Evolutionary conservation across 257 asterid species (phyloP).

Genomic region (Salvia hispanica): DNA sequence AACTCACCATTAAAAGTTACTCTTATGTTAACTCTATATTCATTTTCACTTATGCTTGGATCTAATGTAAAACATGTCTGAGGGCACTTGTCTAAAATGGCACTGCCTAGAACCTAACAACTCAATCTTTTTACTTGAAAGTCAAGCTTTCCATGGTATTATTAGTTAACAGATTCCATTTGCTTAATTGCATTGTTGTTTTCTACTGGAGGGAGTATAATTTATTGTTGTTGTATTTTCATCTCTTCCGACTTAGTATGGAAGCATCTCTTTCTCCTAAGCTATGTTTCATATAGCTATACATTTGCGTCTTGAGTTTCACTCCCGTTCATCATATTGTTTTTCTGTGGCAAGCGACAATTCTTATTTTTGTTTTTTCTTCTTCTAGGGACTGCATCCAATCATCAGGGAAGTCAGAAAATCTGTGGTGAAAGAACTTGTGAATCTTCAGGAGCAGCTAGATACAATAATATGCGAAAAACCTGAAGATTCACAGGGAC

Average conservation of each 20-base stretch:
- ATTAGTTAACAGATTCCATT: background rate
- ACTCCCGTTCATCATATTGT: no score
- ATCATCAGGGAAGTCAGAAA: conserved; percentile 61
- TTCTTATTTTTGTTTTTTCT: background rate
- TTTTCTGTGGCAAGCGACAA: background rate
- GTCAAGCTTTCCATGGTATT: background rate
- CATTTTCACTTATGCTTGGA: background rate
- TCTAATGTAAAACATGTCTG: background rate
- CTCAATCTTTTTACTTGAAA: background rate
- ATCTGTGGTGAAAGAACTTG: conserved; percentile 66
- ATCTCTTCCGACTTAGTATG: background rate
- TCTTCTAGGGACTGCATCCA: conserved; percentile 60
- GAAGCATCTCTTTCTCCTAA: conserved; percentile 9
- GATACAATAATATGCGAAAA: conserved; percentile 38
- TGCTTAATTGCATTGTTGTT: background rate
- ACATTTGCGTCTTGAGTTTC: no score
- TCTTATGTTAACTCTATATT: background rate
- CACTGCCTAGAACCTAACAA: background rate
- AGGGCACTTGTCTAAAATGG: background rate
- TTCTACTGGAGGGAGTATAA: background rate
- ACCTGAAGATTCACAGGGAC: conserved; percentile 25
- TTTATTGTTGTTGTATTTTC: background rate
- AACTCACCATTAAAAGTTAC: background rate
- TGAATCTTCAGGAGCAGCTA: conserved; percentile 66
- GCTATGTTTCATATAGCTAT: background rate